A percentile compares a stretch with the other conserved stretches of the same genome.
phyloP scores from a whole-genome alignment of 345 rosid genomes.

The Salix arbutifolia region DNA sequence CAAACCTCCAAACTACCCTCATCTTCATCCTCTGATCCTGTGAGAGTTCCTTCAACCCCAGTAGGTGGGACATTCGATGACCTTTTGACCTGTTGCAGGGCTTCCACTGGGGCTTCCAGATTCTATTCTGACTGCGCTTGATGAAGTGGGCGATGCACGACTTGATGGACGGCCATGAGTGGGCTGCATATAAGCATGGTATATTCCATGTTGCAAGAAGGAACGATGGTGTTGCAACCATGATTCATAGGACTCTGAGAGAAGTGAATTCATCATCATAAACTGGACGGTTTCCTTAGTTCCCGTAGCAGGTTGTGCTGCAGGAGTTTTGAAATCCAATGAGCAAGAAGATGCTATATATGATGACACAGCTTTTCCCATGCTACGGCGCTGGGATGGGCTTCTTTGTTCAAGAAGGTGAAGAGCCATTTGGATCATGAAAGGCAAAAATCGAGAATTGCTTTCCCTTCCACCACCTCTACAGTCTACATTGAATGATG shows the following conservation, averaged over 20 bases:
- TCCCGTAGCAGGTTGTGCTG: slow-evolving; percentile 52
- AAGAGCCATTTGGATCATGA: slow-evolving; percentile 88
- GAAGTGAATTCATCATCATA: slow-evolving; percentile 97
- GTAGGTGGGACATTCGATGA: slow-evolving; percentile 20
- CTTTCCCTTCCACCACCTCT: slow-evolving; percentile 98
- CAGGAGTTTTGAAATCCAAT: slow-evolving; percentile 50
- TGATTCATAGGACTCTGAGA: slow-evolving; percentile 82
- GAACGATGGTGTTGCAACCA: slow-evolving; percentile 85
- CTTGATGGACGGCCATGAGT: slow-evolving; percentile 59
- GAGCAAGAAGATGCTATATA: slow-evolving; percentile 52
- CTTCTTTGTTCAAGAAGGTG: slow-evolving; percentile 96
- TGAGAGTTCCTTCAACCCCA: slow-evolving; percentile 43
- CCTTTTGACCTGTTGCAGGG: slow-evolving; percentile 41
- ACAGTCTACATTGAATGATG: slow-evolving; percentile 76
- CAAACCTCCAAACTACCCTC: slow-evolving; percentile 59
- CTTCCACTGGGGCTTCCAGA: no score
- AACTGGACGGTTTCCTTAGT: slow-evolving; percentile 86
- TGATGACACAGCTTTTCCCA: slow-evolving; percentile 75
- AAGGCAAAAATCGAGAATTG: slow-evolving; percentile 91
- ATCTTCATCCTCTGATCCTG: slow-evolving; percentile 29
- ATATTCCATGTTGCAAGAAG: slow-evolving; percentile 84
- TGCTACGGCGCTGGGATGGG: slow-evolving; percentile 58
- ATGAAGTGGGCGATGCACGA: slow-evolving; percentile 27
- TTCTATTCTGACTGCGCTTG: slow-evolving; percentile 15
- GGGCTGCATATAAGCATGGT: slow-evolving; percentile 90